phyloP scores from a whole-genome alignment of 306 rosid genomes.

The Sesbania bispinosa region DNA sequence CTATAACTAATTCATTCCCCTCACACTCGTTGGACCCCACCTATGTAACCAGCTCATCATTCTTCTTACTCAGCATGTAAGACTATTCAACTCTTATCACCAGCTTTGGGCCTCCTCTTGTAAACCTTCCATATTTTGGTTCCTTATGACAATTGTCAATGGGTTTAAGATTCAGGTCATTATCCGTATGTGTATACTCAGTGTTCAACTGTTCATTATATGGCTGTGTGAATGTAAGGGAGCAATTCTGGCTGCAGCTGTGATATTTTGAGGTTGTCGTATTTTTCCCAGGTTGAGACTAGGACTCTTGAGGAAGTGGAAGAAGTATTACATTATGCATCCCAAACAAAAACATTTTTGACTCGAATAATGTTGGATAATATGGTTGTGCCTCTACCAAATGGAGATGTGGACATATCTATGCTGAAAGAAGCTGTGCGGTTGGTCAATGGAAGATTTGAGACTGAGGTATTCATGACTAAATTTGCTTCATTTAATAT shows the following conservation, averaged over 20 bases:
- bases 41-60: too few relatives aligned
- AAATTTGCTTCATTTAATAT: conserved; percentile 11
- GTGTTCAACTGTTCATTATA: neutral
- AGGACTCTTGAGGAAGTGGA: conserved; percentile 83
- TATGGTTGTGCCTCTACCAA: conserved; percentile 80
- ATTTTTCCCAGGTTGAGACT: conserved; percentile 73
- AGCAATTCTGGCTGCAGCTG: neutral
- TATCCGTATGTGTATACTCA: neutral
- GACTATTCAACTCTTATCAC: too few relatives aligned
- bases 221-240: conserved; percentile 7
- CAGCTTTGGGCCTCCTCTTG: too few relatives aligned
- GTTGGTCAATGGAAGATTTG: conserved; percentile 67
- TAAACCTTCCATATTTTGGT: too few relatives aligned
- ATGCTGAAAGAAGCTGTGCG: conserved; percentile 83
- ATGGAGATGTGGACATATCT: conserved; percentile 73
- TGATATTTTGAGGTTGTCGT: conserved; percentile 16
- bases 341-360: conserved; percentile 70
- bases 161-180: too few relatives aligned
- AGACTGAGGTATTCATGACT: conserved; percentile 68
- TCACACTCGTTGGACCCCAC: too few relatives aligned
- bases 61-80: too few relatives aligned
- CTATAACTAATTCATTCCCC: too few relatives aligned
- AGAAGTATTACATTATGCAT: conserved; percentile 63
- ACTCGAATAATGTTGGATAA: conserved; percentile 94
- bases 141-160: too few relatives aligned